These are phyloP conservation scores for Fraxinus velutina DNA, from an alignment of 305 asterid genomes.

Conservation along the genomic window DNA sequence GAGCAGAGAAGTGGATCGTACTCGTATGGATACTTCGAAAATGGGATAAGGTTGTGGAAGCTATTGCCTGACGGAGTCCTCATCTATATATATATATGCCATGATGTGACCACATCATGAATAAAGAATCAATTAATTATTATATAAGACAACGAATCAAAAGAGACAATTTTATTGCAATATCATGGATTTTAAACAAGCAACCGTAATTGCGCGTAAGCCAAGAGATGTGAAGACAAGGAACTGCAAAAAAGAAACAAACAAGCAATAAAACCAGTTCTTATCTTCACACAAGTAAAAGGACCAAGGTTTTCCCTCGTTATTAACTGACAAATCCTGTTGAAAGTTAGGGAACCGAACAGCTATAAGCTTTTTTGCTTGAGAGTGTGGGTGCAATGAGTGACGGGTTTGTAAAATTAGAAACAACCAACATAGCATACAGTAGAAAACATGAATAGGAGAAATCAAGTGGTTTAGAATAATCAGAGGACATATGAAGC, in stretches of 20 bases:
- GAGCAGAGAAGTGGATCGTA: constrained; percentile 34
- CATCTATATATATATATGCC: constrained; percentile 34
- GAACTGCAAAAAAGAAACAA: background rate
- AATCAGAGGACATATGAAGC: constrained; percentile 7
- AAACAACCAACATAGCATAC: background rate
- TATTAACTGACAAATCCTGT: background rate
- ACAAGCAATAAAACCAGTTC: background rate
- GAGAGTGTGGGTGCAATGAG: background rate
- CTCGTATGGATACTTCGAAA: constrained; percentile 71
- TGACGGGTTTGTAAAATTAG: background rate
- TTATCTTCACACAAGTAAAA: background rate
- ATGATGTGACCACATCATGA: constrained; percentile 10
- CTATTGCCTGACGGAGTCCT: constrained; percentile 72
- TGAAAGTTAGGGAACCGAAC: background rate
- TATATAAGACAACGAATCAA: background rate
- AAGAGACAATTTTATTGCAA: background rate
- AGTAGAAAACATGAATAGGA: constrained; percentile 3
- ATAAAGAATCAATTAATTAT: constrained; percentile 5
- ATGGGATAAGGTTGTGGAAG: constrained; percentile 72
- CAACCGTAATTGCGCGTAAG: background rate
- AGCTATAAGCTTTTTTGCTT: background rate
- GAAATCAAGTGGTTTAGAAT: constrained; percentile 6
- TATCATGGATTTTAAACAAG: background rate
- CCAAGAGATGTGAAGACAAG: background rate
- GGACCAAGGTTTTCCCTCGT: background rate